These are phyloP conservation scores for Nannochloris sp. DNA, from an alignment of 139 green algal species.

Conservation along the genomic window DNA sequence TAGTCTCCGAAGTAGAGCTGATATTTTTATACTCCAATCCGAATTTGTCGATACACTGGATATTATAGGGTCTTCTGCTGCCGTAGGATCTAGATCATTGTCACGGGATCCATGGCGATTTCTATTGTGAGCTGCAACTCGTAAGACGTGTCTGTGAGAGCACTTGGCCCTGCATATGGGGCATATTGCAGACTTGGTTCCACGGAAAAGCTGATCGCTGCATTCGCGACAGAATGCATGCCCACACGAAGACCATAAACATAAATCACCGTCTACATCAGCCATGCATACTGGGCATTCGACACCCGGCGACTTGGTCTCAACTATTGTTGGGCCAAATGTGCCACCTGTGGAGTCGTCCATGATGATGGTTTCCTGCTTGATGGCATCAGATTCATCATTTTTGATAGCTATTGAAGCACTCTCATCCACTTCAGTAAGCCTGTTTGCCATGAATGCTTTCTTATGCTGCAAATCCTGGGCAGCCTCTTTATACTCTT, in stretches of 20 bases:
- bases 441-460: background rate
- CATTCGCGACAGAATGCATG: constrained; percentile 50
- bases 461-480: background rate
- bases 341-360: background rate
- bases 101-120: background rate
- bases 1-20: background rate
- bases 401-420: background rate
- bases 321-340: background rate
- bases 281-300: constrained; percentile 31
- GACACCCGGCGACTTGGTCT: constrained; percentile 2
- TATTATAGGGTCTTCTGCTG: background rate
- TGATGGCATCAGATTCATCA: background rate
- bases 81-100: background rate
- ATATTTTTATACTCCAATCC: constrained; percentile 1
- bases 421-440: background rate
- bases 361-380: background rate
- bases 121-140: background rate
- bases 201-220: constrained; percentile 10
- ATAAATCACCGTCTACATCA: constrained; percentile 11
- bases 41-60: background rate
- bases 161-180: background rate
- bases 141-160: background rate
- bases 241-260: constrained; percentile 32
- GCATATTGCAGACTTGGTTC: background rate
- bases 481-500: background rate